phyloP scores from a whole-genome alignment of 2,329 filamentous ascomycete species.

The Alternaria gansuensis region DNA sequence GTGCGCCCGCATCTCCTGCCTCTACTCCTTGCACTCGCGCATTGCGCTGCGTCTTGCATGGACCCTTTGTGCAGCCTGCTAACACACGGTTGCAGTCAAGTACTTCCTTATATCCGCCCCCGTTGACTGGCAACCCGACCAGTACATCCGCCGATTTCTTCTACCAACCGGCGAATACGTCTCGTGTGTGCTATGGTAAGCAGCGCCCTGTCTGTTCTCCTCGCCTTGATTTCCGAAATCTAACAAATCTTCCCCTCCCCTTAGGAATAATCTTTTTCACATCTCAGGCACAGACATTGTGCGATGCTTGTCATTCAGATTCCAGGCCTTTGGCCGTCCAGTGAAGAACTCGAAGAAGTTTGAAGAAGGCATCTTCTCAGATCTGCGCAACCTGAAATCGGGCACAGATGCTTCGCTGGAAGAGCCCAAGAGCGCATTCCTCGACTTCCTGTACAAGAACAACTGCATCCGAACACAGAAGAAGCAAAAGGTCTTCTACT shows the following conservation, averaged over 20 bases:
- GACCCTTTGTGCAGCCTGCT: slow-evolving; percentile 34
- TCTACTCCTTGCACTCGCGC: slow-evolving; percentile 23
- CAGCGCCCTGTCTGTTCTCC: slow-evolving; percentile 34
- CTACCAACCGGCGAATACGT: slow-evolving; percentile 98
- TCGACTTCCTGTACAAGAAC: slow-evolving; percentile 99
- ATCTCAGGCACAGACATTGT: slow-evolving; percentile 99
- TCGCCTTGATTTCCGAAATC: slow-evolving; percentile 6
- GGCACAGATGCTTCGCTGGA: slow-evolving; percentile 97
- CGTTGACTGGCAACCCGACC: slow-evolving; percentile 95
- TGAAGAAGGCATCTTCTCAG: slow-evolving; percentile 98
- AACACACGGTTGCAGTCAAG: slow-evolving; percentile 73
- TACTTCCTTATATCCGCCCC: slow-evolving; percentile 99
- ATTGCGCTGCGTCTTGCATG: neutral
- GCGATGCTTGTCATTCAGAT: slow-evolving; percentile 95
- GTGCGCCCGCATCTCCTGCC: slow-evolving; percentile 54
- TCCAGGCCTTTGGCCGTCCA: slow-evolving; percentile 96
- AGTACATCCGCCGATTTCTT: slow-evolving; percentile 95
- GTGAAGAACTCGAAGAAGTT: slow-evolving; percentile 99
- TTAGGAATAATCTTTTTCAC: slow-evolving; percentile 97
- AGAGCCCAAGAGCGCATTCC: slow-evolving; percentile 97
- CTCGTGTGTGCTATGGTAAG: slow-evolving; percentile 91
- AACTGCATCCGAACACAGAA: slow-evolving; percentile 99
- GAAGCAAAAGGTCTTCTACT: slow-evolving; percentile 99
- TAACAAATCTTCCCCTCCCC: slow-evolving; percentile 34
- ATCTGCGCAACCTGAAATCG: slow-evolving; percentile 96